A percentile compares a stretch with the other conserved stretches of the same genome.
These are phyloP conservation scores for Lipomyces oligophaga DNA, from an alignment of 805 yeast genomes.

Conservation along the genomic window DNA sequence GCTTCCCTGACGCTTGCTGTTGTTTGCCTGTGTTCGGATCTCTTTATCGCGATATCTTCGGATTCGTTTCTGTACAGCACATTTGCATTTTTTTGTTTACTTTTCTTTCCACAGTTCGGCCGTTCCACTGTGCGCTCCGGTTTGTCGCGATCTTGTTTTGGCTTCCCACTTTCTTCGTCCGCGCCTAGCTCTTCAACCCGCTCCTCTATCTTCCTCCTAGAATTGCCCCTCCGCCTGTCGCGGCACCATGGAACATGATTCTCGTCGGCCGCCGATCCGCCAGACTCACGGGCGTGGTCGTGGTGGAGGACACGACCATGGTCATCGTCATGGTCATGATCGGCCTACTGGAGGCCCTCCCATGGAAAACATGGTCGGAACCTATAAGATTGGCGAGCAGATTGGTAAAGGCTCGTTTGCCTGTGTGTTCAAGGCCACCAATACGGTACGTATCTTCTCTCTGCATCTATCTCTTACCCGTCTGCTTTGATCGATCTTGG, in stretches of 20 bases:
- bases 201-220: background rate
- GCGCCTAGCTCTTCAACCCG: background rate
- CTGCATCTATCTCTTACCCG: no score
- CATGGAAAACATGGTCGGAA: constrained; percentile 39
- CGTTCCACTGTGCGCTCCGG: no score
- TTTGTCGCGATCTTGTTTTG: background rate
- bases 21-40: no score
- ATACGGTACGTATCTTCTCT: constrained; percentile 37
- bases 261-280: no score
- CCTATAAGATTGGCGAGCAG: constrained; percentile 65
- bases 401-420: constrained; percentile 97
- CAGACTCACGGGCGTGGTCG: constrained; percentile 1
- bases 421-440: constrained; percentile 81
- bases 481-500: no score
- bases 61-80: no score
- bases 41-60: no score
- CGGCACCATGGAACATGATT: no score
- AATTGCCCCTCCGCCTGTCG: no score
- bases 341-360: constrained; percentile 11
- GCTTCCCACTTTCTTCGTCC: background rate
- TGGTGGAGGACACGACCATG: constrained; percentile 7
- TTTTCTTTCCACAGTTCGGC: background rate
- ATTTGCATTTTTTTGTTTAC: no score
- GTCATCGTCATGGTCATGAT: constrained; percentile 8
- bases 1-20: no score